Evolutionary conservation across 345 rosid genomes (phyloP).

Genomic region (Boechera stricta): DNA sequence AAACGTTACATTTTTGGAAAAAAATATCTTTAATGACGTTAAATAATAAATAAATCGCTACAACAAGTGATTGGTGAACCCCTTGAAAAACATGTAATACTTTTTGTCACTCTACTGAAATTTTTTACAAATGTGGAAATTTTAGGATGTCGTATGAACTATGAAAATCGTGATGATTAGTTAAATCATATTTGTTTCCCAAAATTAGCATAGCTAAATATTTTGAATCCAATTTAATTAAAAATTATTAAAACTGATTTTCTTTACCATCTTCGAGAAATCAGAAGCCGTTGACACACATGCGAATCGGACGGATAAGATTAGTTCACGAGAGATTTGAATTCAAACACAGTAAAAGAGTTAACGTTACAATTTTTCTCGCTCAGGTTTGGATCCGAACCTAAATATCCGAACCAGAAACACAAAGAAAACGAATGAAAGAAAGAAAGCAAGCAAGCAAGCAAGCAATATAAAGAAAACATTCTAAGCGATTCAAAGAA

Average conservation of each 20-base stretch:
- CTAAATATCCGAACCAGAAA: conserved; percentile 34
- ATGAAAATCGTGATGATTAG: conserved; percentile 14
- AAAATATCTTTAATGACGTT: not conserved
- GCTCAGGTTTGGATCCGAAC: conserved; percentile 24
- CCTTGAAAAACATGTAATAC: not conserved
- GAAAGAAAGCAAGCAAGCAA: not conserved
- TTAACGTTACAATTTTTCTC: conserved; percentile 39
- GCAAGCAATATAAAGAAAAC: conserved; percentile 11
- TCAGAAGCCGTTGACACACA: conserved; percentile 27
- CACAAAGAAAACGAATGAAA: conserved; percentile 3
- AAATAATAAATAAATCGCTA: not conserved
- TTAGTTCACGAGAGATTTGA: conserved; percentile 12
- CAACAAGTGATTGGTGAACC: not conserved
- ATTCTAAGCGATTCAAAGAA: conserved; percentile 16
- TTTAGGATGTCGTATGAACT: not conserved
- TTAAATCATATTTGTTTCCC: not conserved
- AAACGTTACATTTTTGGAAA: not conserved
- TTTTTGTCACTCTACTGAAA: not conserved
- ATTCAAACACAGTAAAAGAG: conserved; percentile 39
- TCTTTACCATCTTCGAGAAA: conserved; percentile 32
- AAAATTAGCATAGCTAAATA: conserved; percentile 7
- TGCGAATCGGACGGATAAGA: conserved; percentile 38
- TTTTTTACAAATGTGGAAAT: not conserved
- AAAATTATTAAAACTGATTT: not conserved
- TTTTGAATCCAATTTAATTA: conserved; percentile 2